Evolutionary conservation across 306 rosid species (phyloP).

Genomic region (Clitoria ternatea): DNA sequence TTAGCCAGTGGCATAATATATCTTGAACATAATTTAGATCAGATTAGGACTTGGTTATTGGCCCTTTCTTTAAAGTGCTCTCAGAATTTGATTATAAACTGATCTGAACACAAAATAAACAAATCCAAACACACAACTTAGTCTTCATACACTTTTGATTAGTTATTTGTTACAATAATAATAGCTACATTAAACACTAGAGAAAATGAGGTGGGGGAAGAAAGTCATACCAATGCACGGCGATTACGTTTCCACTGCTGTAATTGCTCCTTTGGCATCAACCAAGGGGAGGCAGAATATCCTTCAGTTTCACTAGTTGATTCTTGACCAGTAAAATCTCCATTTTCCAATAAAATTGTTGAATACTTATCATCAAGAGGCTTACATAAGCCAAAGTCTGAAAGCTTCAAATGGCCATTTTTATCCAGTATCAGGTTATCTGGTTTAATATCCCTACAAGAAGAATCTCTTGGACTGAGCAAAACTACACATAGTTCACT

Average conservation of each 20-base stretch:
- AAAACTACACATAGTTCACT: slow-evolving; percentile 10
- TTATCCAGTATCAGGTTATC: slow-evolving; percentile 95
- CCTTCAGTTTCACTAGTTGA: slow-evolving; percentile 64
- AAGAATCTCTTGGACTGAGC: slow-evolving; percentile 28
- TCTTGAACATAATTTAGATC: neutral
- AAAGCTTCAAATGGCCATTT: slow-evolving; percentile 97
- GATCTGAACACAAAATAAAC: neutral
- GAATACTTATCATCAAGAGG: slow-evolving; percentile 96
- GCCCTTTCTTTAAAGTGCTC: neutral
- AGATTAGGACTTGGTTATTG: neutral
- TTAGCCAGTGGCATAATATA: neutral
- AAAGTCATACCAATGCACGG: slow-evolving; percentile 73
- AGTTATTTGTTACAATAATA: slow-evolving; percentile 10
- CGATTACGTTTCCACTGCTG: slow-evolving; percentile 98
- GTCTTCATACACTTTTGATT: neutral
- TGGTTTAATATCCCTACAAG: slow-evolving; percentile 95
- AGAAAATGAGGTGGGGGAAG: slow-evolving; percentile 23
- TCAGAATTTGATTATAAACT: slow-evolving; percentile 6
- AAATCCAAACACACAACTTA: neutral
- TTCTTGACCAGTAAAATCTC: slow-evolving; percentile 58
- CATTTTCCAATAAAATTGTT: slow-evolving; percentile 74
- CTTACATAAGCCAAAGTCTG: slow-evolving; percentile 99
- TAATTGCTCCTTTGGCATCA: slow-evolving; percentile 94
- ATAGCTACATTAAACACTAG: neutral
- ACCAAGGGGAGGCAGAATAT: slow-evolving; percentile 70